Evolutionary conservation across 129 eudicot genomes (phyloP).

Genomic region (Erigeron canadensis): DNA sequence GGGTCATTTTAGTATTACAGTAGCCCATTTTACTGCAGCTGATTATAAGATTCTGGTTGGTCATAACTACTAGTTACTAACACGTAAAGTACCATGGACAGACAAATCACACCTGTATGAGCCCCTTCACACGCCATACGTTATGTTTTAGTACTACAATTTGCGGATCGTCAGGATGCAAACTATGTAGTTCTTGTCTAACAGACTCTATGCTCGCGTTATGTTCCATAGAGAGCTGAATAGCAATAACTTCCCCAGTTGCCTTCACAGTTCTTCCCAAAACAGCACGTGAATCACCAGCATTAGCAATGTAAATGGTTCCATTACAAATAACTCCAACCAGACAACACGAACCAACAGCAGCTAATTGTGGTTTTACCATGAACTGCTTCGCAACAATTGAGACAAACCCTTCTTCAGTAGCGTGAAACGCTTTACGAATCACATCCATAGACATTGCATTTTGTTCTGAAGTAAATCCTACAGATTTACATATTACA

Average conservation of each 20-base stretch:
- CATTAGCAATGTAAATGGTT: slow-evolving; percentile 62
- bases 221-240: slow-evolving; percentile 73
- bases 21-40: not conserved
- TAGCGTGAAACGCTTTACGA: slow-evolving; percentile 64
- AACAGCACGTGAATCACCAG: slow-evolving; percentile 86
- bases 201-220: slow-evolving; percentile 72
- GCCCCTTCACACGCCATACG: slow-evolving; percentile 88
- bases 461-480: slow-evolving; percentile 59
- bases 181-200: slow-evolving; percentile 68
- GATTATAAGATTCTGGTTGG: not conserved
- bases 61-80: too few relatives aligned
- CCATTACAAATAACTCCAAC: slow-evolving; percentile 68
- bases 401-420: slow-evolving; percentile 75
- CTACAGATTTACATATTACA: slow-evolving; percentile 24
- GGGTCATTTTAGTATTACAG: not conserved
- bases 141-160: slow-evolving; percentile 71
- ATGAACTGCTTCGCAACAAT: slow-evolving; percentile 64
- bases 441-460: slow-evolving; percentile 65
- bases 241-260: slow-evolving; percentile 65
- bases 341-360: slow-evolving; percentile 82
- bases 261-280: slow-evolving; percentile 62
- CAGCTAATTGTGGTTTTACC: slow-evolving; percentile 61
- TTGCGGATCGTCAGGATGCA: slow-evolving; percentile 76
- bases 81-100: too few relatives aligned
- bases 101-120: slow-evolving; percentile 55